These are phyloP conservation scores for Cyclocybe aegerita DNA, from an alignment of 768 basidiomycete genomes.

Conservation along the genomic window DNA sequence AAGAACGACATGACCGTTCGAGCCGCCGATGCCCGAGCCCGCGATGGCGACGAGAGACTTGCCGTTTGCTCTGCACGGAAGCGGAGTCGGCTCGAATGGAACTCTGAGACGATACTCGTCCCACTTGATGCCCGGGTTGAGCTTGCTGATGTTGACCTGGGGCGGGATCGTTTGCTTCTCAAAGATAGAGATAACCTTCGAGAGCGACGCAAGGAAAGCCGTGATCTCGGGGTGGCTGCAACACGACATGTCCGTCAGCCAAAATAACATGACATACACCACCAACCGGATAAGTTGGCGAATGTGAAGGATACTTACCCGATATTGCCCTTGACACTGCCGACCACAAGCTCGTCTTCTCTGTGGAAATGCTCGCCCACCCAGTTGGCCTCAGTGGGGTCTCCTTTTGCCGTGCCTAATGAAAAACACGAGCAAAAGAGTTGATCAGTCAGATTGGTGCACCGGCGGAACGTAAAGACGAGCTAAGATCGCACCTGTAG, in stretches of 20 bases:
- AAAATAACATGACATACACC: not conserved
- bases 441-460: too few species aligned
- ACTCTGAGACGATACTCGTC: constrained; percentile 33
- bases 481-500: constrained; percentile 33
- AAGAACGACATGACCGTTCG: constrained; percentile 40
- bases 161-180: constrained; percentile 35
- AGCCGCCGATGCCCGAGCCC: constrained; percentile 45
- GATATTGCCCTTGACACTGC: constrained; percentile 47
- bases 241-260: constrained; percentile 1
- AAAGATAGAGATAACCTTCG: constrained; percentile 42
- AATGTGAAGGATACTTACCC: constrained; percentile 27
- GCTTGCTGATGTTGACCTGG: constrained; percentile 31
- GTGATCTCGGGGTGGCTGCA: constrained; percentile 38
- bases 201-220: constrained; percentile 43
- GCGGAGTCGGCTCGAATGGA: constrained; percentile 26
- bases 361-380: constrained; percentile 37
- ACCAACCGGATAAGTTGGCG: not conserved
- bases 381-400: constrained; percentile 51
- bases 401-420: constrained; percentile 40
- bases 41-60: constrained; percentile 37
- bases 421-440: not conserved
- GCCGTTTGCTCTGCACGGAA: constrained; percentile 19
- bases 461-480: not conserved
- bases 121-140: constrained; percentile 41
- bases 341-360: constrained; percentile 32